These are phyloP conservation scores for Symbiotaphrina buchneri DNA, from an alignment of 495 filamentous ascomycete genomes.

Conservation along the genomic window DNA sequence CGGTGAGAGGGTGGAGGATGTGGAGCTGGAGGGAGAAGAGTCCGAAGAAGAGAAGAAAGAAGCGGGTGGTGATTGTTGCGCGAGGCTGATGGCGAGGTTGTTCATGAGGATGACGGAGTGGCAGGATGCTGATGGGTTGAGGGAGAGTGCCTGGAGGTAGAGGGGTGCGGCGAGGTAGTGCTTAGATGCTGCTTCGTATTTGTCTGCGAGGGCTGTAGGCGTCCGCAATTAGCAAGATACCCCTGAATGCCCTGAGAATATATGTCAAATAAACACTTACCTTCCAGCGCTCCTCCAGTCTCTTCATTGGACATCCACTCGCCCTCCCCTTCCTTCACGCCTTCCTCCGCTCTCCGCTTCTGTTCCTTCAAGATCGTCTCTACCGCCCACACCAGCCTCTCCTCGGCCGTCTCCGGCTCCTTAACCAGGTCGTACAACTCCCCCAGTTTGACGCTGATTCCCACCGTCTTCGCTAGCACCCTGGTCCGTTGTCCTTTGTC, in stretches of 20 bases:
- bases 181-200: slow-evolving; percentile 43
- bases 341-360: slow-evolving; percentile 36
- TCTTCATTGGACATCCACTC: slow-evolving; percentile 52
- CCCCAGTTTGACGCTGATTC: slow-evolving; percentile 57
- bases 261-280: slow-evolving; percentile 15
- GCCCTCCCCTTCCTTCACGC: slow-evolving; percentile 37
- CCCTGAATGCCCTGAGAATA: too few relatives aligned
- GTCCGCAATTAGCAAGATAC: slow-evolving; percentile 5
- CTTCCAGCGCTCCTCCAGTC: slow-evolving; percentile 46
- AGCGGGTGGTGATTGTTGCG: slow-evolving; percentile 34
- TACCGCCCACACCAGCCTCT: slow-evolving; percentile 57
- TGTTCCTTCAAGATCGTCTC: slow-evolving; percentile 59
- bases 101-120: slow-evolving; percentile 63
- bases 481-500: slow-evolving; percentile 40
- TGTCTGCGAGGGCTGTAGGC: slow-evolving; percentile 37
- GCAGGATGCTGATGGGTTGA: slow-evolving; percentile 32
- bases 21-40: too few relatives aligned
- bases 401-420: slow-evolving; percentile 43
- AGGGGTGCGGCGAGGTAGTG: slow-evolving; percentile 70
- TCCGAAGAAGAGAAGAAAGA: too few relatives aligned
- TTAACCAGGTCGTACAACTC: slow-evolving; percentile 48
- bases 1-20: slow-evolving; percentile 7
- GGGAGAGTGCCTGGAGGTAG: slow-evolving; percentile 57
- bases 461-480: slow-evolving; percentile 47
- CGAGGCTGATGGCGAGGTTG: slow-evolving; percentile 42